phyloP scores from a whole-genome alignment of 2,329 filamentous ascomycete species.

The Knufia petricola region DNA sequence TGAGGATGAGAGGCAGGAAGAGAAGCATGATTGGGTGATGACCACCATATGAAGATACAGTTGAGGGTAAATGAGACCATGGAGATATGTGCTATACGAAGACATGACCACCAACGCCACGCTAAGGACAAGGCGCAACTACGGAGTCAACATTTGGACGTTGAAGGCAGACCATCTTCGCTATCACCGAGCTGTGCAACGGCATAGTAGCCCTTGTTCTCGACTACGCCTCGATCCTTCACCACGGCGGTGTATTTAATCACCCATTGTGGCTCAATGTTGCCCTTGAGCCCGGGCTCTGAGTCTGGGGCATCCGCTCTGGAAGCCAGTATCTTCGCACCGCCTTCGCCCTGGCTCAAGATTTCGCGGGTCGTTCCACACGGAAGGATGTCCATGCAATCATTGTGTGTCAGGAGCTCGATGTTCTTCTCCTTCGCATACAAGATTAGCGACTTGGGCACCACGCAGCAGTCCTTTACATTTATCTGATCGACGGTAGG shows the following conservation, averaged over 20 bases:
- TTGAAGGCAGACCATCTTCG: conserved; percentile 4
- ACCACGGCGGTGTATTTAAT: conserved; percentile 96
- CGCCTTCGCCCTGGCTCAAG: conserved; percentile 60
- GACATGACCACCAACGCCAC: conserved; percentile 11
- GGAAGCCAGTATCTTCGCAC: conserved; percentile 66
- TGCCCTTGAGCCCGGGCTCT: conserved; percentile 56
- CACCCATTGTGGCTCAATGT: conserved; percentile 85
- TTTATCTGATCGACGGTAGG: conserved; percentile 94
- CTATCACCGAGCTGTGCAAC: conserved; percentile 55
- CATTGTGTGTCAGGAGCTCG: conserved; percentile 84
- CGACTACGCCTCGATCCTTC: conserved; percentile 84
- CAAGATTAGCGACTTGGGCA: conserved; percentile 74
- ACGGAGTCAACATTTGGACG: conserved; percentile 23
- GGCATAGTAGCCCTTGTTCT: conserved; percentile 97
- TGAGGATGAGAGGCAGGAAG: conserved; percentile 88
- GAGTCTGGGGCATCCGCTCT: conserved; percentile 35
- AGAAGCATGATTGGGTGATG: conserved; percentile 84
- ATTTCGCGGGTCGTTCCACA: conserved; percentile 76
- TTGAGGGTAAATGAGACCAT: background rate
- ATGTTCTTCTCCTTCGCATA: conserved; percentile 77
- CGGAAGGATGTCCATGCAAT: conserved; percentile 85
- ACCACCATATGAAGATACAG: background rate
- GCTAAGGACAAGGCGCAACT: conserved; percentile 26
- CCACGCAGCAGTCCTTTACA: conserved; percentile 87
- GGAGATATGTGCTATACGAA: background rate